Base-by-base conservation (phyloP, 305 asterid genomes). In the Fraxinus sp. region DNA sequence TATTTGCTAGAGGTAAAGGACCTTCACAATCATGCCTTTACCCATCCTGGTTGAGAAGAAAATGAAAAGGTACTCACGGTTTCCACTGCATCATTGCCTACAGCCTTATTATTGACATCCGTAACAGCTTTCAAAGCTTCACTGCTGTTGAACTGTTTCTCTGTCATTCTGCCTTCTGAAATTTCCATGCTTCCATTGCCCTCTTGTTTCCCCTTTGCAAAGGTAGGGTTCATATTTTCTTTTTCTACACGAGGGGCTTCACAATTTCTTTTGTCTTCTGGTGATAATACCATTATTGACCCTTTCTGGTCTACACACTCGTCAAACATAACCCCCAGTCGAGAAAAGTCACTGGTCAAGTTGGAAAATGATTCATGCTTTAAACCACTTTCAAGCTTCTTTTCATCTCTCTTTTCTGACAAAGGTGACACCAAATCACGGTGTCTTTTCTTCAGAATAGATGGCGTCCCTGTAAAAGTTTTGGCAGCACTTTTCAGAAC, bases 361-460 rank as follows among this genome's bases (percentile, higher is more conserved):
- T 78, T 86, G 70, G 92, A 92, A 84, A 90, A 90, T 0, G 90
- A 72, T 62, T 84, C 90, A 82, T 84, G 93, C 85, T 82, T 88
- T 24, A 77, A 80, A 88, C 82, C 84, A 85, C 88, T 83, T 80
- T 90, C 99, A 24, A 89, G 89, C 89, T 93, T 96, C 90, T 97
- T 97, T 86, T 92, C 97, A 33, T 84, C 86, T 87, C 99, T 91
- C 89, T 85, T 92, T 88, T 92, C 98, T 16, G 98, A 95, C 88
- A 97, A 81, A 62, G 99, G 99, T 81, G 99, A 97, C 84, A 93
- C 76, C 87, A 97, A 82, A 87, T 95, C 99, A 46, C 99, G 97
- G 82, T 90, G 88, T 75, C 99, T 93, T 90, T 97, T 97, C 94
- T 92, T 97, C 85, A 97, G 90, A 81, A 97, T 95, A 36, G 99